Percentiles rank a stretch among this genome's conserved stretches.
These are phyloP conservation scores for Fragilaria crotonensis DNA, from an alignment of 108 stramenopile genomes.

Conservation along the genomic window DNA sequence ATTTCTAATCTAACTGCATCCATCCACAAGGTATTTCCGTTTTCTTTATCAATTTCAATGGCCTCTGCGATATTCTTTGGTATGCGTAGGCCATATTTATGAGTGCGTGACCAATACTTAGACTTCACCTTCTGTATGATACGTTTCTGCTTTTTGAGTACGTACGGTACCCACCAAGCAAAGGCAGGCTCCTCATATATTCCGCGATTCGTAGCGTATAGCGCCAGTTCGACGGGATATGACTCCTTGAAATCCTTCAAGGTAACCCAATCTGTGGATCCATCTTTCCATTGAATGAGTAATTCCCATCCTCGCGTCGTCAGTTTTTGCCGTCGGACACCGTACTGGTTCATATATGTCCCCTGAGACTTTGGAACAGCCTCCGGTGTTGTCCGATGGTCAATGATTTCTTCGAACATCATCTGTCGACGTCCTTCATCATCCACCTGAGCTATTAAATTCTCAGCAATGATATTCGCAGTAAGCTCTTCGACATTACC, in stretches of 20 bases:
- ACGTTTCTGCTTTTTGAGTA: conserved; percentile 7
- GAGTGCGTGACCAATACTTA: conserved; percentile 13
- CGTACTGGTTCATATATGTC: background rate
- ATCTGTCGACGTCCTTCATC: no score
- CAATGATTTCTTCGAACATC: no score
- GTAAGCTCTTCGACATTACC: conserved; percentile 18
- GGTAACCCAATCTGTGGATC: no score
- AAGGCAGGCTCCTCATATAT: no score
- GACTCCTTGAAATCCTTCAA: conserved; percentile 23
- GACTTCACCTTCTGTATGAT: conserved; percentile 17
- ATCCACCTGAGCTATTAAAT: no score
- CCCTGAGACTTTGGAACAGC: conserved; percentile 1
- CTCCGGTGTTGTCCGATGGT: background rate
- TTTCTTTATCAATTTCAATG: conserved; percentile 17
- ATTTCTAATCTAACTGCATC: conserved; percentile 29
- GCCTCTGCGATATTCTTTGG: conserved; percentile 25
- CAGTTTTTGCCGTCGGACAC: background rate
- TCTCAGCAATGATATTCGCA: no score
- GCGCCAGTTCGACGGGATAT: no score
- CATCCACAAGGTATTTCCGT: no score
- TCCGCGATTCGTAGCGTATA: conserved; percentile 6
- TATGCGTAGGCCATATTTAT: no score
- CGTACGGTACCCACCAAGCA: conserved; percentile 31
- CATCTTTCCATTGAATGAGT: conserved; percentile 23
- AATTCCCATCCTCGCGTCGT: conserved; percentile 17